These are phyloP conservation scores for Fusarium sp. DNA, from an alignment of 2,329 filamentous ascomycete genomes.

Conservation along the genomic window DNA sequence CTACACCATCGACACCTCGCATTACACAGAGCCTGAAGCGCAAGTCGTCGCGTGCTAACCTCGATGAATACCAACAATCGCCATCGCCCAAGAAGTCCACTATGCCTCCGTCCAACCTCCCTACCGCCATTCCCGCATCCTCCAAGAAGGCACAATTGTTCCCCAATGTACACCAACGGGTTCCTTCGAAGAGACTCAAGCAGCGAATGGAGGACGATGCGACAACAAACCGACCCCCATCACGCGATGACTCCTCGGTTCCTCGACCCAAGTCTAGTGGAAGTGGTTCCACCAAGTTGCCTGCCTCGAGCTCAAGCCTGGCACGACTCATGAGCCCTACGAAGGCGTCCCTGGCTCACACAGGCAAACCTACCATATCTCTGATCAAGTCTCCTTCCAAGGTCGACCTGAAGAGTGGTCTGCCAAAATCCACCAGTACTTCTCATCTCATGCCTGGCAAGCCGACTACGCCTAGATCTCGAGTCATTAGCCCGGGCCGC, in stretches of 20 bases:
- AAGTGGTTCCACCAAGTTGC: slow-evolving; percentile 41
- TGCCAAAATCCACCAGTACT: slow-evolving; percentile 63
- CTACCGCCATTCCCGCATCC: slow-evolving; percentile 32
- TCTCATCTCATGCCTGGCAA: slow-evolving; percentile 50
- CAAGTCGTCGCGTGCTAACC: slow-evolving; percentile 42
- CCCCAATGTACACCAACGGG: slow-evolving; percentile 34
- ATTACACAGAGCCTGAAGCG: slow-evolving; percentile 51
- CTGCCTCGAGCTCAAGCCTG: slow-evolving; percentile 59
- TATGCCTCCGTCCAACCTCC: slow-evolving; percentile 33
- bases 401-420: slow-evolving; percentile 49
- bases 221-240: slow-evolving; percentile 69
- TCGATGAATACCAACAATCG: slow-evolving; percentile 46
- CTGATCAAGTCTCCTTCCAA: slow-evolving; percentile 58
- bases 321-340: slow-evolving; percentile 79
- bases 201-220: slow-evolving; percentile 74
- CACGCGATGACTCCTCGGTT: slow-evolving; percentile 60
- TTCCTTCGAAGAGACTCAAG: slow-evolving; percentile 75
- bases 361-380: slow-evolving; percentile 42
- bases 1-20: slow-evolving; percentile 54
- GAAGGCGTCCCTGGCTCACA: slow-evolving; percentile 69
- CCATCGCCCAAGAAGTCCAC: slow-evolving; percentile 43
- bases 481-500: slow-evolving; percentile 58
- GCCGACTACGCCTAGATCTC: slow-evolving; percentile 47
- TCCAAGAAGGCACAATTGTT: slow-evolving; percentile 25
- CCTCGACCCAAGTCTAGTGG: slow-evolving; percentile 55